Base-by-base conservation (phyloP, 1,139 yeast genomes). In the Candida labiduridarum region DNA sequence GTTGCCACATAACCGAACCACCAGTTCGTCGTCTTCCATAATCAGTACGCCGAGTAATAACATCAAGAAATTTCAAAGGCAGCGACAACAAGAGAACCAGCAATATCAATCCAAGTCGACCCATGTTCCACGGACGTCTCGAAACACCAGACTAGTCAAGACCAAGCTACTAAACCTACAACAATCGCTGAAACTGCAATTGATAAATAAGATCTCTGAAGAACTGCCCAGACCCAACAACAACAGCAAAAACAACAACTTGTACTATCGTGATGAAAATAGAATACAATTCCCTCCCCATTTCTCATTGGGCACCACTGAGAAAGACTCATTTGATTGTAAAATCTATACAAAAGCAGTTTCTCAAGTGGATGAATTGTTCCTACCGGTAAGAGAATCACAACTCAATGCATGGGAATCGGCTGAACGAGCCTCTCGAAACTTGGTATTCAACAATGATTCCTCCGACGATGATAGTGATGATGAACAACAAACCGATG, bases 371-470 rank as follows among this genome's bases (percentile, higher is more conserved):
- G 40, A 43, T 7, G 31, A 18, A 8, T 40, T 52, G n/a, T 66
- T 68, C 22, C 69, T 69, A 8, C 55, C 63, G 15, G 56, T 67
- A 1, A 69, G 66, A 47, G 68, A 66, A 43, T 72, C 79, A 4
- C 79, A 74, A 55, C 63, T 74, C n/a, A 67, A 66, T 51, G 79
- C 79, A 12, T 76, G 80, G 80, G 79, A 76, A 54, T 67, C 74
- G 22, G 80, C 79, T 1, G 80, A 76, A 53, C 68, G 71, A 54
- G 67, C 72, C 39, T 63, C 71, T 49, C 59, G 62, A 25, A 72
- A 66, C 50, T 54, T 76, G 30, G 71, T 76, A 1, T 76, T 76
- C 57, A 74, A 69, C 33, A 63, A 65, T 48, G 66, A 66, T 42
- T 69, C 66, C 39, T 59, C 62, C 29, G 60, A 62, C 14, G 69